Evolutionary conservation across 140 eudicot genomes (phyloP).

Genomic region (Oenanthe javanica): DNA sequence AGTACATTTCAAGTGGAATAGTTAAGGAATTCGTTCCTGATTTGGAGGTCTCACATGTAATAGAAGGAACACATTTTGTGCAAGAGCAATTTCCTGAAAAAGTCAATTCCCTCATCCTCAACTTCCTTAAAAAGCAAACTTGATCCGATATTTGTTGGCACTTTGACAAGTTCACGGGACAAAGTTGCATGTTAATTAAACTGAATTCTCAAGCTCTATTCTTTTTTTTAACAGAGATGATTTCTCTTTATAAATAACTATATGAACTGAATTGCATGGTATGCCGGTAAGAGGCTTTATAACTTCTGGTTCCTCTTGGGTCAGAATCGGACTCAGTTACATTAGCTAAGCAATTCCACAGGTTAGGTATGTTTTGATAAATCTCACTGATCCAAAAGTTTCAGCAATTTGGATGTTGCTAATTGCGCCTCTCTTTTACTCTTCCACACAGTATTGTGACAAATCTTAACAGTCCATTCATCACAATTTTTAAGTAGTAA

Average conservation of each 20-base stretch:
- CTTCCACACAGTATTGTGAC: no score
- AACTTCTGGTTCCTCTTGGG: neutral
- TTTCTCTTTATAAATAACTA: no score
- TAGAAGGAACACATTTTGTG: slow-evolving; percentile 33
- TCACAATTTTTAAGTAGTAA: no score
- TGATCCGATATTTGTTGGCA: neutral
- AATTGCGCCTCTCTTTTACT: neutral
- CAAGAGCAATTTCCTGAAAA: slow-evolving; percentile 34
- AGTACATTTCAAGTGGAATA: slow-evolving; percentile 21
- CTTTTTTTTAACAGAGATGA: no score
- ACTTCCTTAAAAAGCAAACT: slow-evolving; percentile 26
- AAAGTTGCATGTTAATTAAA: neutral
- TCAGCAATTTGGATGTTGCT: no score
- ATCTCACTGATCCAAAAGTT: no score
- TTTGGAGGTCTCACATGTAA: slow-evolving; percentile 15
- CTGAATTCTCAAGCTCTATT: no score
- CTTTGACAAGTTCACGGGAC: neutral
- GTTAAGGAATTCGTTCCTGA: slow-evolving; percentile 24
- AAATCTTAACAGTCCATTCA: neutral
- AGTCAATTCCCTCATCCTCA: slow-evolving; percentile 21
- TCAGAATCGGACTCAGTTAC: neutral
- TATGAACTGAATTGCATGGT: neutral
- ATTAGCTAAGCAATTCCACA: neutral
- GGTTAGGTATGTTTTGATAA: neutral
- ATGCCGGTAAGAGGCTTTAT: neutral